Conservation (phyloP, 2,329 filamentous ascomycete genomes). For the Nannizziopsis arthrosporioides region DNA sequence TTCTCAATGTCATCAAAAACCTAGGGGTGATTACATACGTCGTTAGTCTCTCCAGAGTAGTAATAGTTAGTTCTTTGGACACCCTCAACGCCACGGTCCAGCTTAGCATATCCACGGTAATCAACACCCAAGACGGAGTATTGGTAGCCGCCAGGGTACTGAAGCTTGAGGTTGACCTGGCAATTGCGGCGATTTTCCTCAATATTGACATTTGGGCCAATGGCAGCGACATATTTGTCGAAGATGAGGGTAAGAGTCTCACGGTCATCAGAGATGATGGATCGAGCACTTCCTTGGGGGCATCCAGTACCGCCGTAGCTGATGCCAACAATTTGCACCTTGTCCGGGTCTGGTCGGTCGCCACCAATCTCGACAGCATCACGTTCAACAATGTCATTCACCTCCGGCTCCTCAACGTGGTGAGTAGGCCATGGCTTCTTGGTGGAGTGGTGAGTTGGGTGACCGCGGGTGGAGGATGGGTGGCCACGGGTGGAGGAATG, state of each 20-base stretch:
- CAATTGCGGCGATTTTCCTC: slow-evolving; percentile 12
- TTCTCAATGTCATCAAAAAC: not conserved
- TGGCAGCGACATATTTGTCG: slow-evolving; percentile 9
- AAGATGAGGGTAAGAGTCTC: slow-evolving; percentile 10
- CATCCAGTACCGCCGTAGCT: slow-evolving; percentile 13
- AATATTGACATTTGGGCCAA: slow-evolving; percentile 5
- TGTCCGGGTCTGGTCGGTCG: slow-evolving; percentile 5
- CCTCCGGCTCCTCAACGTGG: not conserved
- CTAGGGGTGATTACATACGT: slow-evolving; percentile 4
- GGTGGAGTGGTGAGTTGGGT: not conserved
- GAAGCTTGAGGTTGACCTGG: slow-evolving; percentile 14
- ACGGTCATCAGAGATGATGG: slow-evolving; percentile 10
- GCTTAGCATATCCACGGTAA: slow-evolving; percentile 10
- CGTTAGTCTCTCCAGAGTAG: slow-evolving; percentile 13
- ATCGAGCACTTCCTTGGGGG: slow-evolving; percentile 8
- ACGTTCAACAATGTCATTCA: slow-evolving; percentile 3
- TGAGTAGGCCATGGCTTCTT: not conserved
- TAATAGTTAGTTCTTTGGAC: slow-evolving; percentile 11
- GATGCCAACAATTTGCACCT: slow-evolving; percentile 8
- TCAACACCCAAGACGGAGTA: slow-evolving; percentile 12
- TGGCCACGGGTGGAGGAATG: not conserved
- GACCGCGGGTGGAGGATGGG: not conserved
- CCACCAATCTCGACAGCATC: not conserved
- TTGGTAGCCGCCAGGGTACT: slow-evolving; percentile 12
- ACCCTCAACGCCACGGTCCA: slow-evolving; percentile 8